Base-by-base conservation (phyloP, 2,329 filamentous ascomycete genomes). In the Venturia nashicola region DNA sequence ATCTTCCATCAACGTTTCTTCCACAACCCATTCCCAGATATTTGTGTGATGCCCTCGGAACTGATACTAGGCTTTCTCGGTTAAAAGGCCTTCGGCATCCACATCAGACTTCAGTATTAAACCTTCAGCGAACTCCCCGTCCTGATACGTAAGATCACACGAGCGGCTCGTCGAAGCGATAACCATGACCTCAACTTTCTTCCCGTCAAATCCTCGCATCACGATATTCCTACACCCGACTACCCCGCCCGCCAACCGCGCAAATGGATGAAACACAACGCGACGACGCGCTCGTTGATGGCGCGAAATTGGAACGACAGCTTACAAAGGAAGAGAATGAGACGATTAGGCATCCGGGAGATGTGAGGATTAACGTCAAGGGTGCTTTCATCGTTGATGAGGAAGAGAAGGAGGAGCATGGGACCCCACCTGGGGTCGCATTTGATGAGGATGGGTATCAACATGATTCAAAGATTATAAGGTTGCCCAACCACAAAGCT, bases 381-480 rank as follows among this genome's bases (percentile, higher is more conserved):
- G 94, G 93, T 71, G 94, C 94, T 46, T 97, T 96, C 72, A 97
- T 99, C 68, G 91, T 96, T 70, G 91, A 97, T 72, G 87, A 93
- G 67, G 88, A 90, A 44, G 75, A 77, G 14, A 36, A 36, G 27
- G 73, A 65, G 43, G 59, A 51, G 77, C 78, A 48, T 73, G 76
- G 42, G 69, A 72, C 63, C 68, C 72, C 61, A 65, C 70, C 68
- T 65, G 71, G 79, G 23, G 74, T 73, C 64, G 75, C 76, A 61
- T 69, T 67, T 79, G 64, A 36, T 9, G 77, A 80, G 66, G 81
- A 84, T 59, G 80, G 82, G 32, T 81, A 84, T 64, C 80, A 85
- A 68, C 83, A 86, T 74, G 90, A 95, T 74, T 91, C 90, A 65
- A 91, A 90, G 72, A 94, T 97, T 73, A 99, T 99, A 70, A 83